A percentile compares a stretch with the other conserved stretches of the same genome.
These are phyloP conservation scores for Leccinum subgranulosum DNA, from an alignment of 768 basidiomycete genomes.

Conservation along the genomic window DNA sequence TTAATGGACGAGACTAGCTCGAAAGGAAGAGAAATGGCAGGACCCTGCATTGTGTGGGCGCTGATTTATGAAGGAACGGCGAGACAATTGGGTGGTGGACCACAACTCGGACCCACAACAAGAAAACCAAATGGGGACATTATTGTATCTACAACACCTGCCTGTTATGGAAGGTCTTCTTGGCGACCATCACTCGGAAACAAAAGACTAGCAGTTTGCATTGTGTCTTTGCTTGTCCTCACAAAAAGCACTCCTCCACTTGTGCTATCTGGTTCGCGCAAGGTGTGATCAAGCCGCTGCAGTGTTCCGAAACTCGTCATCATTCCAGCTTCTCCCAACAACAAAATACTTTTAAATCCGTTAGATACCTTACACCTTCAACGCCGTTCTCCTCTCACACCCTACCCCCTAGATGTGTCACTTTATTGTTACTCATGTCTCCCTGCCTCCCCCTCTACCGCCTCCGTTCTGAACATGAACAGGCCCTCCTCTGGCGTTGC, in stretches of 20 bases:
- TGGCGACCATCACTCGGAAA: background rate
- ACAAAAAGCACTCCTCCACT: background rate
- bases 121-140: constrained; percentile 8
- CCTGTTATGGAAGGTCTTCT: constrained; percentile 12
- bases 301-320: no score
- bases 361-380: background rate
- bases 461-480: constrained; percentile 1
- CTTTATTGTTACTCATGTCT: constrained; percentile 5
- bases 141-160: constrained; percentile 24
- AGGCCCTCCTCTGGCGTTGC: constrained; percentile 8
- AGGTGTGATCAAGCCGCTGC: background rate
- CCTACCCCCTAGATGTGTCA: background rate
- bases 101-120: constrained; percentile 18
- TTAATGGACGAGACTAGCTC: background rate
- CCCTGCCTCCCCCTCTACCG: constrained; percentile 9
- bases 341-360: background rate
- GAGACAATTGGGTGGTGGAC: constrained; percentile 18
- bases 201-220: background rate
- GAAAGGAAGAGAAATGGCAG: background rate
- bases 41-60: background rate
- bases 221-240: no score
- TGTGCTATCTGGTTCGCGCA: background rate
- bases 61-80: constrained; percentile 13
- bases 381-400: background rate
- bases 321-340: background rate